phyloP scores from a whole-genome alignment of 108 stramenopile genomes.

The Aurantiochytrium sp. region DNA sequence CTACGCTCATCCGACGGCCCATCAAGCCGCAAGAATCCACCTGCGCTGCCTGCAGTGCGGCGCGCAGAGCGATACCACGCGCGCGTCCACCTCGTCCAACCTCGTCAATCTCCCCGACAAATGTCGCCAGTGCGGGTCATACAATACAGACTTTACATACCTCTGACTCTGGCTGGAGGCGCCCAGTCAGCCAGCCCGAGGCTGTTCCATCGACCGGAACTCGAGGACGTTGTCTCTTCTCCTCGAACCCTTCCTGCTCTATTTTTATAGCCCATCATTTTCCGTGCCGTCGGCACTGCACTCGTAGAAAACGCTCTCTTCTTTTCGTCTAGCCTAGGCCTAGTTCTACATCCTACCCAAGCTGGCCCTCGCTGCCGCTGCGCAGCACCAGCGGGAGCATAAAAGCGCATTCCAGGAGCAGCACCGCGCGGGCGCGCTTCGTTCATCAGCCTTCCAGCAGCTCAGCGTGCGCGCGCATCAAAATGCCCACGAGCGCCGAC shows the following conservation, averaged over 20 bases:
- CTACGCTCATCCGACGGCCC: neutral
- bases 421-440: neutral
- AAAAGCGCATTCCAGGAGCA: no score
- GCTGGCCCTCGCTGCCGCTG: no score
- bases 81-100: neutral
- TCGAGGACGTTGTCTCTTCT: no score
- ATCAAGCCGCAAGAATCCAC: neutral
- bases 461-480: neutral
- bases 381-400: no score
- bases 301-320: no score
- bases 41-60: neutral
- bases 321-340: no score
- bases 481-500: neutral
- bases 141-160: neutral
- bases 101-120: slow-evolving; percentile 5
- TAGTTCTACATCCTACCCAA: no score
- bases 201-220: neutral
- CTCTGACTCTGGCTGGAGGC: neutral
- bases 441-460: no score
- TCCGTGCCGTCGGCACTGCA: no score
- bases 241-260: no score
- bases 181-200: neutral
- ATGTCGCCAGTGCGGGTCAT: neutral
- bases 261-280: no score
- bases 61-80: neutral